Evolutionary conservation across 345 rosid species (phyloP), one percentile per base, ranked within the genome.

Genomic region (Camelina neglecta): DNA sequence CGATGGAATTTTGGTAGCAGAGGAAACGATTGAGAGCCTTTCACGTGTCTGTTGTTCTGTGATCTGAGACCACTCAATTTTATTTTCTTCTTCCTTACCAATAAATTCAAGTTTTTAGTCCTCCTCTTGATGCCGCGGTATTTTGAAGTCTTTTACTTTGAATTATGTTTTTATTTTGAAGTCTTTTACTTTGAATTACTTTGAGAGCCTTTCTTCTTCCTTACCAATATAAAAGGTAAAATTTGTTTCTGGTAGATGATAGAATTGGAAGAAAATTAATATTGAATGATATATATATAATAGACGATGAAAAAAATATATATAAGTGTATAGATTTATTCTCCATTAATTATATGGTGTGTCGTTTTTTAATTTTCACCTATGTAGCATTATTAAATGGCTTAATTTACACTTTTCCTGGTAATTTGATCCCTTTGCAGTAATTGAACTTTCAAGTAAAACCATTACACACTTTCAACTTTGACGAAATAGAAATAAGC

Each of bases 31-130:
- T 29, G 54, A 59, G 45, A 59, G 66, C 11, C 33, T 39, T 48
- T 59, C 67, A 75, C 78, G 33, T 74, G 51, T 74, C 7, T 18
- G 16, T 11, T 41, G 7, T 21, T 60, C 36, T 56, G 61, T 56
- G 61, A 29, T 29, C 39, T 33, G 8, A 12, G 45, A 24, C 50
- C 33, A 61, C 49, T 61, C 35, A 21, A 20, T 60, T n/a, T 36
- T 8, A 35, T 8, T 21, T 54, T 35, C 8, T 24, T 29, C 18
- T 56, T 21, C 23, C 18, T 35, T 12, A 39, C 47, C 64, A 59
- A 7, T 56, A 29, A 29, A 29, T 8, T 57, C 61, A 57, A 31
- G 21, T 33, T 57, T 29, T 21, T 57, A 51, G 57, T 51, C 29
- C 15, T 51, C 26, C 26, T 51, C 26, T 53, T 20, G 11, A 53